Evolutionary conservation across 2,329 filamentous ascomycete species (phyloP).

Genomic region (Fusarium brachygibbosum): DNA sequence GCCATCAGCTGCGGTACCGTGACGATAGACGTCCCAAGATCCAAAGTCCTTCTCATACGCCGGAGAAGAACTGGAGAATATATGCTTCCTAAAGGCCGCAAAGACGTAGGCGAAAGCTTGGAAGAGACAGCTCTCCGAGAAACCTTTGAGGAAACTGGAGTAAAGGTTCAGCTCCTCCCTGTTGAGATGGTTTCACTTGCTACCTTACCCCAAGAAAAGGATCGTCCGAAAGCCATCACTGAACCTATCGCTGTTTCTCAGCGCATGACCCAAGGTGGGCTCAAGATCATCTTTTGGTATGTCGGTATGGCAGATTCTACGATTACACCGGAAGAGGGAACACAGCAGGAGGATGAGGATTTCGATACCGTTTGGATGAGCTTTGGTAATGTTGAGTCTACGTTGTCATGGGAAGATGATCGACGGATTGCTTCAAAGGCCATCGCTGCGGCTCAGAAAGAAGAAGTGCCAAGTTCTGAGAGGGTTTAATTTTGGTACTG

Average conservation of each 20-base stretch:
- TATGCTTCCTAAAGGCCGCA: conserved; percentile 23
- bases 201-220: background rate
- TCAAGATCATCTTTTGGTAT: conserved; percentile 30
- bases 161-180: conserved; percentile 2
- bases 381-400: background rate
- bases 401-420: conserved; percentile 13
- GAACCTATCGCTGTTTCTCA: conserved; percentile 21
- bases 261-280: background rate
- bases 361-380: conserved; percentile 13
- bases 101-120: conserved; percentile 9
- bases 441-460: background rate
- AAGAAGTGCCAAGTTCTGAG: no score
- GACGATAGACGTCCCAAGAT: background rate
- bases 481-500: no score
- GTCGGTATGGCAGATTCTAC: conserved; percentile 18
- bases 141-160: conserved; percentile 19
- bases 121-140: conserved; percentile 13
- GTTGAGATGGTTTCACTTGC: background rate
- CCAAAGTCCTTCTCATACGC: conserved; percentile 8
- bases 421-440: background rate
- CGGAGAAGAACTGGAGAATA: conserved; percentile 7
- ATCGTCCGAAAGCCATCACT: background rate
- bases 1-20: conserved; percentile 15
- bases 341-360: conserved; percentile 18
- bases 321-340: conserved; percentile 1